Base-by-base conservation (phyloP, 495 filamentous ascomycete species). In the Penicillium paxilli region DNA sequence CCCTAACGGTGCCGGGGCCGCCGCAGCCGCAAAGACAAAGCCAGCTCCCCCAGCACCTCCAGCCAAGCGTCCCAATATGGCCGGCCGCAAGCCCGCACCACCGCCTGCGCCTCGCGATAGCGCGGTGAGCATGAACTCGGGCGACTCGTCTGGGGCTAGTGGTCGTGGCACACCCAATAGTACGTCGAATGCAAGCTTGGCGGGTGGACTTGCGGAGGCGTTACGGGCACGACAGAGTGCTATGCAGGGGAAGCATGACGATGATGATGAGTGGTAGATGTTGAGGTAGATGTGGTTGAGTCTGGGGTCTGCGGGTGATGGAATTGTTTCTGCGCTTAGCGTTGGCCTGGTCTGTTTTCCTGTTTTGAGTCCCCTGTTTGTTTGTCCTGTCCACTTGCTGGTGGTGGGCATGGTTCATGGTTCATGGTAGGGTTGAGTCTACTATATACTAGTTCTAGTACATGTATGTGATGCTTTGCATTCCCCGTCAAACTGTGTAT, bases 121-220 rank as follows among this genome's bases (percentile, higher is more conserved):
- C 51, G 83, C 85, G 2, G 86, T 87, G 62, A 91, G 89, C 63
- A 75, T 90, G 70, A 85, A 86, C 54, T 83, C 80, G 4, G 77
- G 77, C 16, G 75, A 83, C 54, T 81, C 80, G 9, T 80, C 77
- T 42, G 84, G 83, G 17, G 82, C 81, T 12, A 88, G 87, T 44
- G 86, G 82, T 32, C 78, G 86, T 19, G 83, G 81, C 28, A 90
- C 87, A 32, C 84, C 84, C 41, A 86, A 84, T 60, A 88, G 80
- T 58, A 80, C 87, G 14, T 85, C 83, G 28, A 80, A 80, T 49
- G 76, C 73, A 11, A 92, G 89, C 66, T 66, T 96, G 61, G 91
- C 90, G 1, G 91, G 89, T 19, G 89, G 90, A 1, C 73, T 98
- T 55, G 93, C 93, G 4, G 89, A 96, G 66, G 91, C 90, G 26